Base-by-base conservation (phyloP, 2,329 filamentous ascomycete species). In the Cladosporium sphaerospermum region DNA sequence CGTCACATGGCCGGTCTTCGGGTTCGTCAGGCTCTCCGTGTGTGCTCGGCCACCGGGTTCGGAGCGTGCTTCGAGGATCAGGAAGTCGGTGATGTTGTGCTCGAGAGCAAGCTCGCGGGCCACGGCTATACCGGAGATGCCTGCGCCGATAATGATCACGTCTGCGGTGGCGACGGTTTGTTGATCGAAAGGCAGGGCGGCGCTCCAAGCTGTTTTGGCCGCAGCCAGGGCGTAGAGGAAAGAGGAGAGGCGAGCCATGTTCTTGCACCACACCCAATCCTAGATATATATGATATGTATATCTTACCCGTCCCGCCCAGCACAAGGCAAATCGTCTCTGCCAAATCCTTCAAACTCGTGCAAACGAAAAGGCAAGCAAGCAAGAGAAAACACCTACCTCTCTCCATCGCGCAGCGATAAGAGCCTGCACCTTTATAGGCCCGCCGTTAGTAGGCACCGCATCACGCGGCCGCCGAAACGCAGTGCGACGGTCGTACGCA, bases 131-230 rank as follows among this genome's bases (percentile, higher is more conserved):
- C 48, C 48, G 13, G 48, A 43, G 11, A 51, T 51, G 1, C 48
- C 48, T 4, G 48, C 48, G 4, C 48, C 48, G 31, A 51, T 51
- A 19, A 51, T 51, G 40, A 51, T 36, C 32, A 51, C 48, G 31
- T 51, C 48, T 18, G 48, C 48, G 2, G 48, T 51, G 9, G 48
- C 48, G 7, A 51, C 40, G 18, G 48, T 40, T 32, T 51, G 39
- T 9, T 43, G 37, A 2, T 44, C 40, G 13, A 11, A 23, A 5
- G 40, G 32, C 4, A 51, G 5, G 1, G 39, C 32, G 19, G 39
- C 48, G n/a, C 14, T 39, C 47, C 39, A 50, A 14, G 37, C 18
- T 9, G 39, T 41, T 11, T n/a, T 13, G 18, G 33, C n/a, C 31
- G 32, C 40, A 2, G 32, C 48, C 5, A 51, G 11, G 1, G 18